These are phyloP conservation scores for Talaromyces islandicus DNA, from an alignment of 2,329 filamentous ascomycete species.

Conservation along the genomic window DNA sequence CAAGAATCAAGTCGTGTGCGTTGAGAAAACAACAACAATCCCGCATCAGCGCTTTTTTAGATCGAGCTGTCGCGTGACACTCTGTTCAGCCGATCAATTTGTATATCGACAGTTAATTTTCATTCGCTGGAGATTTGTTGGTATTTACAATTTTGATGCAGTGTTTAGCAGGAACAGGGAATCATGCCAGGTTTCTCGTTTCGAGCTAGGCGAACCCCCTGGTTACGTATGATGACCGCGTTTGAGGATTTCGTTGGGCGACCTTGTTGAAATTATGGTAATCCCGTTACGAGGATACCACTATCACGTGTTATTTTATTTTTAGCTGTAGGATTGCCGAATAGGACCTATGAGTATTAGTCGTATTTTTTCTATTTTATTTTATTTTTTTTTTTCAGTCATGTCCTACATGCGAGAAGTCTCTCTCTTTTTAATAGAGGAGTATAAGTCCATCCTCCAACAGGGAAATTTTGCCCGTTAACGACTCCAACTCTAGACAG, in stretches of 20 bases:
- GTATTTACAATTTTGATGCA: background rate
- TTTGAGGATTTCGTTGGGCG: background rate
- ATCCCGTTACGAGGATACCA: background rate
- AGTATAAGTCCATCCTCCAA: slow-evolving; percentile 16
- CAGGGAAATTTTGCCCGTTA: slow-evolving; percentile 20
- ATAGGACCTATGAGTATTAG: too few relatives aligned
- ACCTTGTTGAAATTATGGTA: background rate
- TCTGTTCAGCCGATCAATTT: background rate
- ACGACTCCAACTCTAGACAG: slow-evolving; percentile 18
- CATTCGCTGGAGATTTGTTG: background rate
- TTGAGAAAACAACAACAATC: background rate
- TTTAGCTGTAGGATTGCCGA: background rate
- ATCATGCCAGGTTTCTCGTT: background rate
- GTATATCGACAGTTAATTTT: background rate
- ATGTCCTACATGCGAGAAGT: background rate
- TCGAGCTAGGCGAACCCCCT: background rate
- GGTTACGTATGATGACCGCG: background rate
- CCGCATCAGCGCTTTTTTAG: background rate
- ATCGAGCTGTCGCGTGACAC: background rate
- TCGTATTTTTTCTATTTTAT: too few relatives aligned
- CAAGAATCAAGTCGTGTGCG: background rate
- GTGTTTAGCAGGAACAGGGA: background rate
- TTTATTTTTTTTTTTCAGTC: too few relatives aligned
- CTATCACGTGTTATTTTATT: background rate
- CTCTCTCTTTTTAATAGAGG: background rate